These are phyloP conservation scores for Coemansia sp. DNA, from an alignment of 192 early-diverging fungal genomes.

Conservation along the genomic window DNA sequence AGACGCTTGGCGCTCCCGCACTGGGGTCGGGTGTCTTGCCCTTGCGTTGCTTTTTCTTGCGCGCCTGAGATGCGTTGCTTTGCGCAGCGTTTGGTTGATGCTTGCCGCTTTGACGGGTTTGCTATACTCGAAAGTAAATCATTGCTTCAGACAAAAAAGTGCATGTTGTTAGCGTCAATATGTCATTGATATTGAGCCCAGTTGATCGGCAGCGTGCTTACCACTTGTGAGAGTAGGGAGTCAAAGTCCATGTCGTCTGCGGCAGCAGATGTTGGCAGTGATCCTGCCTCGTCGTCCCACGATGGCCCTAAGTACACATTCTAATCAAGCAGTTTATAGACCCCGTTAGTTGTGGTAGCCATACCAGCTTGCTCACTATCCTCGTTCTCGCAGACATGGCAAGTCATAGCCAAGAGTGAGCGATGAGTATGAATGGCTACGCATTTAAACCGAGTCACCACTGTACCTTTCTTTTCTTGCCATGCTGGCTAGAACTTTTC, in stretches of 20 bases:
- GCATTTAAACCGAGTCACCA: background rate
- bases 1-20: background rate
- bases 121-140: background rate
- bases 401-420: background rate
- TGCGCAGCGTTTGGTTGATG: background rate
- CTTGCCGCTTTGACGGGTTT: background rate
- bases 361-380: background rate
- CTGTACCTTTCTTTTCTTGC: constrained; percentile 44
- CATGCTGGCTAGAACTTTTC: constrained; percentile 9
- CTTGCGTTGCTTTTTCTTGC: constrained; percentile 3
- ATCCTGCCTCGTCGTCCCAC: constrained; percentile 50
- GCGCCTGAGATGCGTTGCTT: background rate
- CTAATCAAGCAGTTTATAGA: constrained; percentile 11
- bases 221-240: constrained; percentile 43
- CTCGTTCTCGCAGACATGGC: background rate
- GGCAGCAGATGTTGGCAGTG: constrained; percentile 35
- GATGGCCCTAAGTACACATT: constrained; percentile 41
- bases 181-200: background rate
- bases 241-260: constrained; percentile 47
- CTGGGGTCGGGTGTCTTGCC: background rate
- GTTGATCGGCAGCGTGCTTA: constrained; percentile 9
- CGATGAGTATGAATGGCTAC: background rate
- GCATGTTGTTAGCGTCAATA: background rate
- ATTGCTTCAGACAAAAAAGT: background rate
- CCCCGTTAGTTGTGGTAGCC: background rate